These are phyloP conservation scores for Zygoascus sp. DNA, from an alignment of 1,139 yeast genomes.

Conservation along the genomic window DNA sequence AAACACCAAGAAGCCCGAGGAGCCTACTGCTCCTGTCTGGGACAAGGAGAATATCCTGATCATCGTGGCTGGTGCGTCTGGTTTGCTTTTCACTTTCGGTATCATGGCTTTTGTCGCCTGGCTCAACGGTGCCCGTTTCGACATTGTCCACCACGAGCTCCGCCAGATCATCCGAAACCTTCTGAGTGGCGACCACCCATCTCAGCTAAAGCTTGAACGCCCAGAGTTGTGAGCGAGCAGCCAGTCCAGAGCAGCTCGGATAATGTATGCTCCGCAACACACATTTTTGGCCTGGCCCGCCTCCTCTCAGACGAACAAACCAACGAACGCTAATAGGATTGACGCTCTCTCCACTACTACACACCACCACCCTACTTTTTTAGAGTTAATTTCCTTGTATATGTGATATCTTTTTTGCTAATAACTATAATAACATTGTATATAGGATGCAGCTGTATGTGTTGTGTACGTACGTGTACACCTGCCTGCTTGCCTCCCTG, in stretches of 20 bases:
- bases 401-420: conserved; percentile 6
- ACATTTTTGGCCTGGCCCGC: no score
- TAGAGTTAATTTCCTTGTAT: background rate
- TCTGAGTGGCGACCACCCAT: conserved; percentile 6
- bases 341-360: no score
- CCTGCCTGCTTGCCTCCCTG: no score
- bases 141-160: conserved; percentile 20
- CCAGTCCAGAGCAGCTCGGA: background rate
- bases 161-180: conserved; percentile 16
- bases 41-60: conserved; percentile 21
- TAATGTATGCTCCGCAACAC: no score
- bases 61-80: conserved; percentile 24
- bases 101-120: conserved; percentile 29
- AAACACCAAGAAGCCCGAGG: conserved; percentile 14
- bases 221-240: conserved; percentile 1
- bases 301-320: no score
- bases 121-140: conserved; percentile 31
- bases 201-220: background rate
- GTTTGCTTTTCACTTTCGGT: conserved; percentile 21
- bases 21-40: conserved; percentile 12
- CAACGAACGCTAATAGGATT: no score
- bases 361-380: no score
- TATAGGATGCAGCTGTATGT: no score
- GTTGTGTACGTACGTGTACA: no score
- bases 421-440: background rate